Percentiles rank a stretch among this genome's conserved stretches.
phyloP scores from a whole-genome alignment of 345 rosid species.

The Cochlearia excelsa region DNA sequence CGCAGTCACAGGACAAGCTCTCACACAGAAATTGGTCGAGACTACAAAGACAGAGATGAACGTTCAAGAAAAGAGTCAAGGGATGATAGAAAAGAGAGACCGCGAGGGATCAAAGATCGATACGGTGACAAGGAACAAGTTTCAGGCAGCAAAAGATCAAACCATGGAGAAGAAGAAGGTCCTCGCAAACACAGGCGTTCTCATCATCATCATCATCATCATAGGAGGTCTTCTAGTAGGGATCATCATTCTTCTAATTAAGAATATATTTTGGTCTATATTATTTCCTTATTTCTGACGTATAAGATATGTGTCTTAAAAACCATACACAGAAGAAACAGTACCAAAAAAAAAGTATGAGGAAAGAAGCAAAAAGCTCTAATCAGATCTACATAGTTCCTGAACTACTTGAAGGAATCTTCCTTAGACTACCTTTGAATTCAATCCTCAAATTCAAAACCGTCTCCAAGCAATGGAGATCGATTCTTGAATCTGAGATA shows the following conservation, averaged over 20 bases:
- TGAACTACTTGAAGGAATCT: too few species aligned
- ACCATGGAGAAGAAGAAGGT: conserved; percentile 23
- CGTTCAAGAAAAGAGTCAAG: conserved; percentile 20
- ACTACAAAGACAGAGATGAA: conserved; percentile 38
- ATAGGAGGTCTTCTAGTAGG: background rate
- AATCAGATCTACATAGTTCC: too few species aligned
- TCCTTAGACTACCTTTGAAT: too few species aligned
- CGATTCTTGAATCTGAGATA: too few species aligned
- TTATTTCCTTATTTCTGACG: too few species aligned
- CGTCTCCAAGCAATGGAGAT: too few species aligned
- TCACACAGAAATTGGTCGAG: conserved; percentile 15
- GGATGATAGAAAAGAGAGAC: conserved; percentile 39
- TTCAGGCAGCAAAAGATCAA: conserved; percentile 30
- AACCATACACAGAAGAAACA: too few species aligned
- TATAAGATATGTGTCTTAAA: too few species aligned
- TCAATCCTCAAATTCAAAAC: too few species aligned
- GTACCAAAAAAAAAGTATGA: too few species aligned
- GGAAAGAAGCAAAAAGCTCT: too few species aligned
- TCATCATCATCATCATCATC: background rate
- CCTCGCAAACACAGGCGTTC: conserved; percentile 19
- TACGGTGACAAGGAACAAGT: conserved; percentile 33
- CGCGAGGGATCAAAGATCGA: conserved; percentile 31
- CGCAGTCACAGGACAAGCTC: conserved; percentile 26
- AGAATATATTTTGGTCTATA: too few species aligned
- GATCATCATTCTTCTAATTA: background rate